phyloP scores from a whole-genome alignment of 306 rosid species.

The Cucurbita argyrosperma region DNA sequence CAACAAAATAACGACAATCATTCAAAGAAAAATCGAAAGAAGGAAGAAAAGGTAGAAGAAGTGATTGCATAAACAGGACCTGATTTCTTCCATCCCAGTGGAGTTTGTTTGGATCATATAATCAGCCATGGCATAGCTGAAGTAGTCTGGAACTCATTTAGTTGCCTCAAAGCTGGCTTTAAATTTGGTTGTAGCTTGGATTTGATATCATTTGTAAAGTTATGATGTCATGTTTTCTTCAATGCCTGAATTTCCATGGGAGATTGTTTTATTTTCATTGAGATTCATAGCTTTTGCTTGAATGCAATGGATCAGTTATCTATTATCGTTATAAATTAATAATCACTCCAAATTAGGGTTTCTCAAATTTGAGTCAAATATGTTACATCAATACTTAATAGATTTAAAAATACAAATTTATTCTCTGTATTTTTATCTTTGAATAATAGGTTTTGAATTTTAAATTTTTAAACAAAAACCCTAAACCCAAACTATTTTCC shows the following conservation, averaged over 20 bases:
- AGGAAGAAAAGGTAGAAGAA: slow-evolving; percentile 20
- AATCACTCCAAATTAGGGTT: neutral
- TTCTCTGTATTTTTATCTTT: too few relatives aligned
- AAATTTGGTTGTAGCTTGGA: neutral
- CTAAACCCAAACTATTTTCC: too few relatives aligned
- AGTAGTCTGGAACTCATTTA: neutral
- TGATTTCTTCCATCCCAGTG: neutral
- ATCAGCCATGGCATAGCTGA: neutral
- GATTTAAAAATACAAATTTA: too few relatives aligned
- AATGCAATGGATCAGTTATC: neutral
- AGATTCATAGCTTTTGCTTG: neutral
- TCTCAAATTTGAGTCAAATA: too few relatives aligned
- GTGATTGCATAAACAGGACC: slow-evolving; percentile 28
- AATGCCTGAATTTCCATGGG: neutral
- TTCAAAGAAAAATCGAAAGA: slow-evolving; percentile 32
- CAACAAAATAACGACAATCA: slow-evolving; percentile 27
- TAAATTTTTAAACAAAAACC: too few relatives aligned
- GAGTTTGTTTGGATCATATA: neutral
- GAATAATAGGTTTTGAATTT: too few relatives aligned
- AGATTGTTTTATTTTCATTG: neutral
- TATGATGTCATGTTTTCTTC: neutral
- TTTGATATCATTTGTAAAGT: neutral
- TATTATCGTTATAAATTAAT: neutral
- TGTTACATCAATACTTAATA: too few relatives aligned
- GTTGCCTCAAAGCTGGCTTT: neutral